phyloP scores from a whole-genome alignment of 768 basidiomycete species.

The Neoboletus magnificus region DNA sequence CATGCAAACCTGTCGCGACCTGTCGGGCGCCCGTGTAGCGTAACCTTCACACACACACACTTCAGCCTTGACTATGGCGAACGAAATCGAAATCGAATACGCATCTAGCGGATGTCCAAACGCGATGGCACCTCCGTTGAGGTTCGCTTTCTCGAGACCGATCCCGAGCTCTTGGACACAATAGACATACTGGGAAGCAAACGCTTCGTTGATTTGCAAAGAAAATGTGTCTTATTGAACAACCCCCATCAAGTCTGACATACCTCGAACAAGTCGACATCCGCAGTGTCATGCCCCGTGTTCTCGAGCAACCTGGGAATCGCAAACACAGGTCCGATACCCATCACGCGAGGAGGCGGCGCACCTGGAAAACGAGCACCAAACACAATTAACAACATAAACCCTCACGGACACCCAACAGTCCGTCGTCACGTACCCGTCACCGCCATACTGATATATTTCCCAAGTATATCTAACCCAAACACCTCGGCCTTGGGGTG shows the following conservation, averaged over 20 bases:
- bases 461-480: constrained; percentile 70
- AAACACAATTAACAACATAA: background rate
- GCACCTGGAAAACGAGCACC: constrained; percentile 41
- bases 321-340: constrained; percentile 79
- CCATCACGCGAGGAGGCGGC: constrained; percentile 84
- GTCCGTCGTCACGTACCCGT: constrained; percentile 43
- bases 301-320: constrained; percentile 74
- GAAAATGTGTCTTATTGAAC: background rate
- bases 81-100: constrained; percentile 29
- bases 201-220: constrained; percentile 83
- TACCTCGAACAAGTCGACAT: constrained; percentile 82
- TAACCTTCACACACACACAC: constrained; percentile 30
- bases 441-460: constrained; percentile 70
- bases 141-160: constrained; percentile 68
- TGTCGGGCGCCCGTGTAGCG: constrained; percentile 84
- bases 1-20: constrained; percentile 78
- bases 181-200: constrained; percentile 81
- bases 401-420: background rate
- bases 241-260: background rate
- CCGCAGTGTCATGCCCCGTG: constrained; percentile 59
- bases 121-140: constrained; percentile 90
- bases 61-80: constrained; percentile 6
- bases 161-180: constrained; percentile 63
- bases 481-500: constrained; percentile 74
- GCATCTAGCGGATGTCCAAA: constrained; percentile 80